Percentiles rank a stretch among this genome's conserved stretches.
Evolutionary conservation across 176 grass and related monocot genomes (phyloP).

Genomic region (Carex littledalei): DNA sequence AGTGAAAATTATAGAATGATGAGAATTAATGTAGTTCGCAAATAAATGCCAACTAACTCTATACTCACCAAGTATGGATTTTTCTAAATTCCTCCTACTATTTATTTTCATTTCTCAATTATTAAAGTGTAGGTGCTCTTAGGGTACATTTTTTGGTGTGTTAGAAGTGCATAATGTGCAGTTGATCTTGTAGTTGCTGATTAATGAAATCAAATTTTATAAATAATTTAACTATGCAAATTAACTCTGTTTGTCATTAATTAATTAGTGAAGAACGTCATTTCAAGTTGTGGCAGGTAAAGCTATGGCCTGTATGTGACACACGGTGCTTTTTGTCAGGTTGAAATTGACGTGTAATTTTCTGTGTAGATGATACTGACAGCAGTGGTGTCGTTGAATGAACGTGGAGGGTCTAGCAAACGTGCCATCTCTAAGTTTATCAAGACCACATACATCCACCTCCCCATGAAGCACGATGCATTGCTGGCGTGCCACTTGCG

Average conservation of each 20-base stretch:
- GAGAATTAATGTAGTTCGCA: background rate
- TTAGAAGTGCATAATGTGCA: background rate
- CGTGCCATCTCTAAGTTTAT: slow-evolving; percentile 31
- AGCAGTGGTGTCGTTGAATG: slow-evolving; percentile 21
- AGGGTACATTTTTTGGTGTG: background rate
- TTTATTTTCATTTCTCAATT: background rate
- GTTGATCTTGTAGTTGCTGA: background rate
- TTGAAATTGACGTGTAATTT: background rate
- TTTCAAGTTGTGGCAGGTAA: background rate
- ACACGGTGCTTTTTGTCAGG: background rate
- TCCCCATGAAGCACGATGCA: slow-evolving; percentile 14
- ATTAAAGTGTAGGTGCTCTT: background rate
- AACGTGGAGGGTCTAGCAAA: slow-evolving; percentile 16
- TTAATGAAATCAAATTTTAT: background rate
- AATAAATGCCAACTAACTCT: background rate
- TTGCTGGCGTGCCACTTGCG: slow-evolving; percentile 22
- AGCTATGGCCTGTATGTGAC: background rate
- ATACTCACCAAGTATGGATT: background rate
- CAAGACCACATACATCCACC: slow-evolving; percentile 12
- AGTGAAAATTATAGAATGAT: background rate
- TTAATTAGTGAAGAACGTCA: background rate
- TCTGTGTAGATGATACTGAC: slow-evolving; percentile 32
- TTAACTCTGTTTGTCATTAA: background rate
- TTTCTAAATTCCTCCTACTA: background rate
- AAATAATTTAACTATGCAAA: background rate